phyloP scores from a whole-genome alignment of 1,139 yeast species.

The Diutina mesorugosa region DNA sequence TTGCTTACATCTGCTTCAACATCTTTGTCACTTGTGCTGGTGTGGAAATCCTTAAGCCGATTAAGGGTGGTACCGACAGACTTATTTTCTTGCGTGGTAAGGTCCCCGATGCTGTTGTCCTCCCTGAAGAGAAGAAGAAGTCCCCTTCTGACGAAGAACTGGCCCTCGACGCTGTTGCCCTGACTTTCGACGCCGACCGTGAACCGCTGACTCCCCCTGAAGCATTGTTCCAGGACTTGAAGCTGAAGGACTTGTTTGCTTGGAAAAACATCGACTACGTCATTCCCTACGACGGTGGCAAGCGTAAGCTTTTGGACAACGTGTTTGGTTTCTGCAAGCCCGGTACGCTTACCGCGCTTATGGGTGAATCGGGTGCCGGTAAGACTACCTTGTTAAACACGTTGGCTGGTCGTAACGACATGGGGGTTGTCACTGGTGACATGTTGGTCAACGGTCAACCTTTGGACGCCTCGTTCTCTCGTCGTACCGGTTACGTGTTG shows the following conservation, averaged over 20 bases:
- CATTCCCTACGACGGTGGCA: constrained; percentile 45
- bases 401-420: constrained; percentile 64
- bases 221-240: constrained; percentile 9
- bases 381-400: constrained; percentile 66
- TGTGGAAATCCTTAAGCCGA: constrained; percentile 14
- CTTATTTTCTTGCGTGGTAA: constrained; percentile 43
- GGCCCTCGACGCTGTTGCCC: constrained; percentile 5
- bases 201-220: constrained; percentile 8
- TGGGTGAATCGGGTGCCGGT: constrained; percentile 91
- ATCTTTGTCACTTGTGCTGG: constrained; percentile 18
- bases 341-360: constrained; percentile 30
- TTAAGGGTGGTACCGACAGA: constrained; percentile 40
- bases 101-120: constrained; percentile 21
- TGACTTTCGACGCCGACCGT: background rate
- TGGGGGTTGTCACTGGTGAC: constrained; percentile 67
- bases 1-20: constrained; percentile 27
- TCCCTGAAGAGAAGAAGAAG: constrained; percentile 4
- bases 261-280: constrained; percentile 71
- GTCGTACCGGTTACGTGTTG: constrained; percentile 75
- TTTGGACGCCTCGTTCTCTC: constrained; percentile 62
- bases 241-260: constrained; percentile 43
- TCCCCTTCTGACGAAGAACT: constrained; percentile 8
- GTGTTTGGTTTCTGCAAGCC: constrained; percentile 84
- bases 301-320: constrained; percentile 45
- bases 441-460: constrained; percentile 63